These are phyloP conservation scores for Mitragyna speciosa DNA, from an alignment of 257 asterid genomes.

Conservation along the genomic window DNA sequence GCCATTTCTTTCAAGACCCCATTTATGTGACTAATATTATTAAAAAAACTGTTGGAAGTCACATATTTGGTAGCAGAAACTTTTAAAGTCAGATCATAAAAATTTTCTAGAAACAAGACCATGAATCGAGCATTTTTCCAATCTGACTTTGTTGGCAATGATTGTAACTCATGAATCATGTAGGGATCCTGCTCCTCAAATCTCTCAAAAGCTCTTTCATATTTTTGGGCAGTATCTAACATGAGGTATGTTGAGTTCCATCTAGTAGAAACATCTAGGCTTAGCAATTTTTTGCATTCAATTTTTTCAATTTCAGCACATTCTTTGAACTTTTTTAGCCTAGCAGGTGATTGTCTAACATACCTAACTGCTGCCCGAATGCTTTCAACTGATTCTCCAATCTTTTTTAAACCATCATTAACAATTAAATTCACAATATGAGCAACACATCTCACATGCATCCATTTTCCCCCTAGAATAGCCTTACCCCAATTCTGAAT, in stretches of 20 bases:
- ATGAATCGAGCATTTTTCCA: neutral
- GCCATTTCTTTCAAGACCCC: neutral
- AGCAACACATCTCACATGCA: neutral
- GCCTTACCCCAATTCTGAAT: neutral
- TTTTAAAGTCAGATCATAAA: too few relatives aligned
- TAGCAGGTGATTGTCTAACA: constrained; percentile 10
- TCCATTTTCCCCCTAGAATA: neutral
- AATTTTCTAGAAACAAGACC: too few relatives aligned
- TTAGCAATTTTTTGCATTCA: too few relatives aligned
- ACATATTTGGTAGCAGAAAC: too few relatives aligned
- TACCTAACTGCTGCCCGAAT: neutral
- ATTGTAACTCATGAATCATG: neutral
- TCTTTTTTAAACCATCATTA: too few relatives aligned
- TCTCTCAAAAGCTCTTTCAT: neutral
- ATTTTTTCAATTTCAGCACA: constrained; percentile 4
- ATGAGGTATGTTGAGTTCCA: too few relatives aligned
- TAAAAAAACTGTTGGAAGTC: too few relatives aligned
- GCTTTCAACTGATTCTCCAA: neutral
- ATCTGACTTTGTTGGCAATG: neutral
- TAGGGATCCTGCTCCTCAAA: neutral
- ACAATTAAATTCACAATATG: neutral
- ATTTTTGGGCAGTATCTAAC: too few relatives aligned
- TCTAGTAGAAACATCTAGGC: too few relatives aligned
- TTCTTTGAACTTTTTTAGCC: neutral
- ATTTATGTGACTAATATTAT: too few relatives aligned